Base-by-base conservation (phyloP, 208 protist genomes). In the Leishmania guyanensis region DNA sequence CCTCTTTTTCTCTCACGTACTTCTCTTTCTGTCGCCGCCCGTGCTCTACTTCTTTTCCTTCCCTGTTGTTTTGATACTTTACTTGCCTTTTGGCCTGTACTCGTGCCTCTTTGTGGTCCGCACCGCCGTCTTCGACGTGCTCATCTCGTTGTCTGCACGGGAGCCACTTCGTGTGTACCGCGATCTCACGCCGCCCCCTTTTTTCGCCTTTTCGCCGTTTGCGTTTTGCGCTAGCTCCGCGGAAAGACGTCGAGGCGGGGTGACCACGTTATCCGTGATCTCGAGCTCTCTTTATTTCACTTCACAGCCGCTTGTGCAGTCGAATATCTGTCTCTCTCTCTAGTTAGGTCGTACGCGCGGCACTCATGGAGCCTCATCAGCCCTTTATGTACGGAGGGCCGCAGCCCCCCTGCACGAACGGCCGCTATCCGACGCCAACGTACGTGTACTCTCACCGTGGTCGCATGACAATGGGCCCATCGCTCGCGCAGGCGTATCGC, bases 331-430 rank as follows among this genome's bases (percentile, higher is more conserved):
- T 73, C 36, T 53, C 5, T 71, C 5, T 72, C 14, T 54, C 48
- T 33, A 48, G 69, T 46, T 43, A 16, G 39, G 22, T 29, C 46
- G 6, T 29, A 10, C 26, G 69, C 33, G 14, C 48, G 26, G 46
- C 48, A 46, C 22, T 73, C 39, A 80, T 81, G 82, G 56, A 81
- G 51, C 82, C 82, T 8, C 78, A 81, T 26, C 82, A 85, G 29
- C 74, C 75, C 14, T 82, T 82, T 16, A 82, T 85, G 72, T 82
- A 77, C 73, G 77, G 82, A 14, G 77, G 53, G 16, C 73, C 76
- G 51, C 76, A 51, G 64, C 43, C 73, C 6, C 82, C 77, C 3
- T 81, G 65, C 72, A 54, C 69, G 10, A 82, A 75, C 69, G 73
- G 77, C 6, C 77, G 73, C 54, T 79, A 82, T 54, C 82, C 80